A percentile compares a stretch with the other conserved stretches of the same genome.
These are phyloP conservation scores for Wickerhamomyces bisporus DNA, from an alignment of 805 yeast genomes.

Conservation along the genomic window DNA sequence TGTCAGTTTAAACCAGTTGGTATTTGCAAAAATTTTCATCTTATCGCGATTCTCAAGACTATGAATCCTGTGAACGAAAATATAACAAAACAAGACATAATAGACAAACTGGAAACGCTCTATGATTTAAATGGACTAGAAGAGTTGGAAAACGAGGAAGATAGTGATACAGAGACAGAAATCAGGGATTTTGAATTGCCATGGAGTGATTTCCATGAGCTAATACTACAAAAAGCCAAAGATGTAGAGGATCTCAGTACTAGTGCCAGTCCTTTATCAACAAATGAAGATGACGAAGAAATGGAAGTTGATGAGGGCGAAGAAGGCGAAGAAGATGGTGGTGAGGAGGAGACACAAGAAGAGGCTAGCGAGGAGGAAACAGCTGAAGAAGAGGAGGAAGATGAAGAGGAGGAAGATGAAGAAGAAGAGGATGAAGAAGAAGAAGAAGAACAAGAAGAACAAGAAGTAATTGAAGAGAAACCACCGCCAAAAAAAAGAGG, in stretches of 20 bases:
- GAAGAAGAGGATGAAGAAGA: slow-evolving; percentile 8
- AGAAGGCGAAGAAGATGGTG: slow-evolving; percentile 4
- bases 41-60: slow-evolving; percentile 23
- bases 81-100: slow-evolving; percentile 44
- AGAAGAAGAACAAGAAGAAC: slow-evolving; percentile 6
- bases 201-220: slow-evolving; percentile 39
- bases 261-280: neutral
- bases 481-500: slow-evolving; percentile 3
- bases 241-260: slow-evolving; percentile 1
- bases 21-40: slow-evolving; percentile 30
- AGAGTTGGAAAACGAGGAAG: slow-evolving; percentile 38
- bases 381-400: slow-evolving; percentile 12
- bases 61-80: slow-evolving; percentile 26
- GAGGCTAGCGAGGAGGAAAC: slow-evolving; percentile 6
- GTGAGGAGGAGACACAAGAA: slow-evolving; percentile 6
- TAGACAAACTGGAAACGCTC: slow-evolving; percentile 47
- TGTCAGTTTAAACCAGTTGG: slow-evolving; percentile 72
- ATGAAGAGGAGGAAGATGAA: slow-evolving; percentile 9
- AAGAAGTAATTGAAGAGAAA: slow-evolving; percentile 2
- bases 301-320: slow-evolving; percentile 1
- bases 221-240: slow-evolving; percentile 2
- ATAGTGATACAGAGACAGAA: slow-evolving; percentile 8
- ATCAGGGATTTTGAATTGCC: slow-evolving; percentile 31
- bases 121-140: slow-evolving; percentile 60
- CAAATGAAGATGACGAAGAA: slow-evolving; percentile 3